Evolutionary conservation across 148 eudicot species (phyloP), one percentile per base, ranked within the genome.

Genomic region (Fagopyrum homotropicum): DNA sequence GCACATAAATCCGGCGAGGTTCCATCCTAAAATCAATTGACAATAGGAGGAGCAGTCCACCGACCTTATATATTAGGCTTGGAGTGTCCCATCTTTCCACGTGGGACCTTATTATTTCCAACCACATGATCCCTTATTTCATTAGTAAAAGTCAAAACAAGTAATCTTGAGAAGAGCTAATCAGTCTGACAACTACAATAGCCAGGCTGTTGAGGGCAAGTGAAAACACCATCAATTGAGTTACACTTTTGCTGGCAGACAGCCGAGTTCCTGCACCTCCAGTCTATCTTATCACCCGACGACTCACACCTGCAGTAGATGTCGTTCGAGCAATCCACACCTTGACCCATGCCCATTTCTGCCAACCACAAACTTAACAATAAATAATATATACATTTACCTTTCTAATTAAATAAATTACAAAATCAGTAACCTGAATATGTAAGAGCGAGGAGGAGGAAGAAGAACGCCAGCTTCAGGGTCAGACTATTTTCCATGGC

Each of bases 161-260:
- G 0, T 0, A 35, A 35, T 35, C 2, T 1, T 1, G 2, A 35
- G 3, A 35, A 35, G 40, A 35, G 40, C 40, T 35, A 35, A 1
- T 76, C 44, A 55, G 70, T n/a, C 22, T 66, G 29, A 9, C 78
- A 76, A 49, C n/a, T 47, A 46, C 78, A 76, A 35, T 14, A 76
- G n/a, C 73, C 72, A 29, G 48, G 60, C 5, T 66, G 30, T 50
- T 14, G 7, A 8, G 72, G 30, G 55, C 78, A 75, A 29, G 30
- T 49, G 30, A 75, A 75, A 75, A 75, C 78, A 49, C 78, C 78
- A 66, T 29, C 78, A 75, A 75, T 48, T 22, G 50, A 71, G 10
- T 75, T 75, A 46, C 78, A 75, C 46, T 66, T 75, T 1, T 49
- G 45, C 19, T 75, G 78, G 40, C 78, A 75, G 16, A 63, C 78